Base-by-base conservation (phyloP, 768 basidiomycete species). In the Coprinopsis sp. region DNA sequence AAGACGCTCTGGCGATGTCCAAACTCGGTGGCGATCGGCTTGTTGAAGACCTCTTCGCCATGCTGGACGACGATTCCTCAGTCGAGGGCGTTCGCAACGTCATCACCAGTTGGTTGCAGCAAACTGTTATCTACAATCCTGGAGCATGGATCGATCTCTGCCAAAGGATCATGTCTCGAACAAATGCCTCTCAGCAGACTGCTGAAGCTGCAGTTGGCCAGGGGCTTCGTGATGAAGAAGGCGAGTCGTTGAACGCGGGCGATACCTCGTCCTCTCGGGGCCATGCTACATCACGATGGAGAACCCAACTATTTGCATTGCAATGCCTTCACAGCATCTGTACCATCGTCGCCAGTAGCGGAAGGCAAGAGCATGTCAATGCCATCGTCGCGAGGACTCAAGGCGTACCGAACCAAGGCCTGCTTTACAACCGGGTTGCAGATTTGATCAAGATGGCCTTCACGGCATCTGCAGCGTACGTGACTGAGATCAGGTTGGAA, bases 401-500 rank as follows among this genome's bases (percentile, higher is more conserved):
- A 21, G 84, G 87, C 1, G 53, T 87, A 6, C 66, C 78, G 2
- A 60, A 73, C 3, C 42, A 57, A 6, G 78, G 80, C 1, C 71
- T 97, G 37, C 72, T 99, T 14, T 85, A 89, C 30, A 84, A 87
- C 14, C 80, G 93, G 16, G 82, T 98, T 6, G 82, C 87, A 5
- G 96, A 99, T 65, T 71, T 99, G 47, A 95, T 99, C 65, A 90
- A 79, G 67, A 96, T 98, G 86, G 95, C 96, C 0, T 98, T 99
- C 62, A 95, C 91, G 11, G 94, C 96, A 1, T 93, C 92, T 13
- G 91, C 95, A 0, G 93, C 96, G 3, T 90, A 96, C 60, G 93
- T 97, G 25, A 93, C 90, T 7, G 92, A 97, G 61, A 97, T 98
- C 51, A 78, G 95, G 27, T 67, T 97, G 22, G 89, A 92, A 61